Evolutionary conservation across 164 flowering plant genomes (phyloP), one percentile per base, ranked within the genome.

Genomic region (Vitis riparia): DNA sequence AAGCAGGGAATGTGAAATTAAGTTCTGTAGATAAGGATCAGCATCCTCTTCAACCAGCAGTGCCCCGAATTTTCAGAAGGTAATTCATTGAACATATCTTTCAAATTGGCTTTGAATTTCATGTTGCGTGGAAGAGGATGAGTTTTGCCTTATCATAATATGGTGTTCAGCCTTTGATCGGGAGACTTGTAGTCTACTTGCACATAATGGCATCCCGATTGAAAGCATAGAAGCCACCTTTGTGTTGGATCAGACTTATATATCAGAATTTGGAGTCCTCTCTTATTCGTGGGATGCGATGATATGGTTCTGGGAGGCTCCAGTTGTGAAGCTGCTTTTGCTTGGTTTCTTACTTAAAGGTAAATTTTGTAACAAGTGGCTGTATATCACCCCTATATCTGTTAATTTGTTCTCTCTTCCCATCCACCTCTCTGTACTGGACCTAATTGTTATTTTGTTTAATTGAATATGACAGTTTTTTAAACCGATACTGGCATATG

Each of bases 351-450:
- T 69, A 52, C 56, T 62, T 63, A 57, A 62, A 44, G 62, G 27
- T 68, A 67, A 67, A 49, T 73, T 61, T 65, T 69, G 71, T 73
- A 68, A 72, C 69, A 71, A 71, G 58, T 67, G 82, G 49, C 69
- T 79, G 81, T 77, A 79, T 52, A 80, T 78, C 69, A 62, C 78
- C 51, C 66, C 66, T 68, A 51, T 67, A 68, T 63, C 48, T 59
- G 67, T 73, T 72, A 17, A 57, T 63, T 56, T 32, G 29, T 52
- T 37, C 55, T 57, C 59, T 8, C 58, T 62, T 55, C 47, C 3
- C 15, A 12, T 49, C 16, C 47, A 37, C 59, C 52, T 27, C 16
- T 68, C 44, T 37, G 44, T 37, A 37, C 44, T 37, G 44, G 44
- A 37, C 44, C 44, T 37, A 37, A 37, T 37, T 37, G 44, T 37